Evolutionary conservation across 768 basidiomycete species (phyloP).

Genomic region (Tylopilus vinaceipallidus): DNA sequence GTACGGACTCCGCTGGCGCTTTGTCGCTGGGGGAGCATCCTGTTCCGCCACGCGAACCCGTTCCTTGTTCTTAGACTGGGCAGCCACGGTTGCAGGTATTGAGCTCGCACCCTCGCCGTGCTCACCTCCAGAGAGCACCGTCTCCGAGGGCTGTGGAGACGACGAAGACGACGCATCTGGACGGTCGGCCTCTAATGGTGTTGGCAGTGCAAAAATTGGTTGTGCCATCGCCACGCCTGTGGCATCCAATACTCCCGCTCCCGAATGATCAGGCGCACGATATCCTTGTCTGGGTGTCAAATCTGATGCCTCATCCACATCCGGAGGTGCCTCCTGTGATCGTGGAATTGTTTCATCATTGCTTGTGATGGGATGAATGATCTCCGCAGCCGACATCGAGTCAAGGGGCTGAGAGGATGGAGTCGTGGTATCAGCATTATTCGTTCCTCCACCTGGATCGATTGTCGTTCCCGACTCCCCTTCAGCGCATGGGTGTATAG

Average conservation of each 20-base stretch:
- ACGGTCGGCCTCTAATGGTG: background rate
- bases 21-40: slow-evolving; percentile 16
- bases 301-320: slow-evolving; percentile 8
- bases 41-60: slow-evolving; percentile 30
- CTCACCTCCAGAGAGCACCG: slow-evolving; percentile 5
- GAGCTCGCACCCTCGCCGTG: background rate
- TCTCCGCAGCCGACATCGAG: background rate
- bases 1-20: slow-evolving; percentile 39
- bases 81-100: background rate
- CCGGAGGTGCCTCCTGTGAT: background rate
- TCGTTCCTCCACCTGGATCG: slow-evolving; percentile 24
- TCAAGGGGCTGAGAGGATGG: slow-evolving; percentile 8
- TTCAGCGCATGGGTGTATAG: background rate
- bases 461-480: slow-evolving; percentile 7
- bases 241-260: background rate
- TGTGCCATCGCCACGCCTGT: background rate
- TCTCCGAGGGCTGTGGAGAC: slow-evolving; percentile 10
- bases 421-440: background rate
- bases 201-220: background rate
- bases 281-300: slow-evolving; percentile 20
- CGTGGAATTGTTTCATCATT: background rate
- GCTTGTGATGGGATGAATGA: background rate
- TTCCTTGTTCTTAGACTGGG: slow-evolving; percentile 18
- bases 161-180: slow-evolving; percentile 6
- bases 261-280: background rate